A percentile compares a stretch with the other conserved stretches of the same genome.
phyloP scores from a whole-genome alignment of 177 flowering plant genomes.

The Vitis hybrid region DNA sequence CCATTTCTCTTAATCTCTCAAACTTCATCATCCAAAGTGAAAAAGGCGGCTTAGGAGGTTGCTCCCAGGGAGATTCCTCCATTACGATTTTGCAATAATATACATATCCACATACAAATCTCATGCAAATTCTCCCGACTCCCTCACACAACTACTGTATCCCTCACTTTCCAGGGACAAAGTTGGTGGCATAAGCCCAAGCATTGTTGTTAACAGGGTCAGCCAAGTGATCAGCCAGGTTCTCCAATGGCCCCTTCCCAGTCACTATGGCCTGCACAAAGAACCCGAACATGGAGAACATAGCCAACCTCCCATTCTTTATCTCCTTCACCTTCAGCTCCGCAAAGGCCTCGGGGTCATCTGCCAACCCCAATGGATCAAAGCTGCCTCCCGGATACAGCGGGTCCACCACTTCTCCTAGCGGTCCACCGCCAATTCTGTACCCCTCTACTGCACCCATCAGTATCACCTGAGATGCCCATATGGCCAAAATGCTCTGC shows the following conservation, averaged over 20 bases:
- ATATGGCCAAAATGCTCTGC: conserved; percentile 25
- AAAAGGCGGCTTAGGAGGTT: too few species aligned
- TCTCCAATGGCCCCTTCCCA: conserved; percentile 11
- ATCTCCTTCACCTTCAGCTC: conserved; percentile 14
- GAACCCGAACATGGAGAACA: conserved; percentile 14
- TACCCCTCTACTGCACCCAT: conserved; percentile 24
- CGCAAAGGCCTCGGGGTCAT: conserved; percentile 17
- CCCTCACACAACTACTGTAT: too few species aligned
- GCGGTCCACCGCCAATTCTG: conserved; percentile 22
- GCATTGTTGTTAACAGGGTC: conserved; percentile 16
- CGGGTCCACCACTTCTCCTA: conserved; percentile 17
- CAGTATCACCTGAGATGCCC: conserved; percentile 21
- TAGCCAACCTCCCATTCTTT: conserved; percentile 8
- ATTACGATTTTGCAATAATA: too few species aligned
- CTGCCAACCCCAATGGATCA: conserved; percentile 16
- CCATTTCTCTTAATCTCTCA: too few species aligned
- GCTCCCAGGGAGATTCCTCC: too few species aligned
- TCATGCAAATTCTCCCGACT: too few species aligned
- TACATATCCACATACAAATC: too few species aligned
- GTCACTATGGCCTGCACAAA: conserved; percentile 13
- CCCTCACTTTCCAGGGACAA: conserved; percentile 13
- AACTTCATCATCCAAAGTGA: too few species aligned
- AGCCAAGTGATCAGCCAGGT: conserved; percentile 9
- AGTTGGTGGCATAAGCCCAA: conserved; percentile 12
- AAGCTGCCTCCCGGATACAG: conserved; percentile 20